These are phyloP conservation scores for Phytophthora rubi DNA, from an alignment of 352 stramenopile species.

Conservation along the genomic window DNA sequence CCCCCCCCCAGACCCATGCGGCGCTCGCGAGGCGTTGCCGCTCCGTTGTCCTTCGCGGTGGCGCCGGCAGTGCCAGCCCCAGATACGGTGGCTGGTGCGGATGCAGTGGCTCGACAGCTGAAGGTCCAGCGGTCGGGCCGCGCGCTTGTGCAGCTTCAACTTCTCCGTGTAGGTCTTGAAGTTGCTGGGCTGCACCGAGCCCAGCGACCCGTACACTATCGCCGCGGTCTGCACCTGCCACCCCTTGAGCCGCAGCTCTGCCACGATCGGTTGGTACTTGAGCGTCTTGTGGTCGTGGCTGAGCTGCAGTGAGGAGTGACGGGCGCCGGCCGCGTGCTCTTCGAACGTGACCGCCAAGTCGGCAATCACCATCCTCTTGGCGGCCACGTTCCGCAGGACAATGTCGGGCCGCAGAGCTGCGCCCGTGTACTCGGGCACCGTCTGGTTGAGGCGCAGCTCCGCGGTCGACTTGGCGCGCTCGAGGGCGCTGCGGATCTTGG, in stretches of 20 bases:
- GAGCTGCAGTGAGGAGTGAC: not conserved
- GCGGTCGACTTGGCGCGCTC: not conserved
- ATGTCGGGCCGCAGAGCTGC: slow-evolving; percentile 18
- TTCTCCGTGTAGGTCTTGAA: not conserved
- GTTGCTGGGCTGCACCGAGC: slow-evolving; percentile 1
- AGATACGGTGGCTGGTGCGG: not conserved
- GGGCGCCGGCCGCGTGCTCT: slow-evolving; percentile 1
- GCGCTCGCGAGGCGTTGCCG: not conserved
- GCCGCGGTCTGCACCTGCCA: not conserved
- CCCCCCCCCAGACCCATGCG: not conserved
- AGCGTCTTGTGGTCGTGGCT: not conserved
- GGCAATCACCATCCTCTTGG: slow-evolving; percentile 5
- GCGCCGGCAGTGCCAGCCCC: not conserved
- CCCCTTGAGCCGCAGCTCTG: not conserved
- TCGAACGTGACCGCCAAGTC: slow-evolving; percentile 15
- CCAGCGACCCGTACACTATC: not conserved
- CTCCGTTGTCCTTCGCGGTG: not conserved
- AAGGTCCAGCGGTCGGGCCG: not conserved
- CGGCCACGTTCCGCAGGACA: not conserved
- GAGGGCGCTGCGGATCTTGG: not conserved
- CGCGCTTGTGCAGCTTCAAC: not conserved
- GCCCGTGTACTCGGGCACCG: slow-evolving; percentile 1
- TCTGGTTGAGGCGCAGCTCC: slow-evolving; percentile 24
- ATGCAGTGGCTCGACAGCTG: not conserved
- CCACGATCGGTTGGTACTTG: not conserved